Base-by-base conservation (phyloP, 345 rosid species). In the Hypericum perforatum region DNA sequence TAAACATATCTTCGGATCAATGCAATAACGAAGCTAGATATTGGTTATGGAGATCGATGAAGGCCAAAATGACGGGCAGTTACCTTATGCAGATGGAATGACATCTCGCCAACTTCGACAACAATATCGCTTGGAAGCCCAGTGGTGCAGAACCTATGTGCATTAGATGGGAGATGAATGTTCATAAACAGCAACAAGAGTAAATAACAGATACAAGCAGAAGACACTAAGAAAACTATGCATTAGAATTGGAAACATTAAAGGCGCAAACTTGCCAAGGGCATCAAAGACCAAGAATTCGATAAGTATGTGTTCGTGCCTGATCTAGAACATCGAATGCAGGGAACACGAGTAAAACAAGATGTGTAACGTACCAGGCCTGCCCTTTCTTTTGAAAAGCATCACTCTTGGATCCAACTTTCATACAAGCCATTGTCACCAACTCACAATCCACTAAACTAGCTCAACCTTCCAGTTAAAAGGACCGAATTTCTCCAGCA, bases 71-170 rank as follows among this genome's bases (percentile, higher is more conserved):
- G 32, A 22, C 1, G 16, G 37, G 52, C 4, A 4, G 32, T 56
- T 75, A 92, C 98, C 98, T 88, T 92, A 84, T 92, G 98, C 56
- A 92, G 95, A 76, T 88, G 98, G 59, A 88, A 92, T 57, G 95
- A 82, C 90, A 88, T 85, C 44, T 83, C 90, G 38, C 81, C 97
- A 64, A 85, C 98, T 77, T 92, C 89, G 63, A 92, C 86, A 44
- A 71, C 72, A 52, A 88, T 71, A 65, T 92, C 98, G 63, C 95
- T 88, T 5, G 95, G 97, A 66, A 92, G 98, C 62, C 94, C 98
- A 36, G 86, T 75, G 29, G 97, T 85, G 69, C 98, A 92, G 82
- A 92, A 88, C 98, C 98, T 92, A 36, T 40, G 53, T 7, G 15
- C 41, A 37, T 52, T 7, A 37, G 37, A 43, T 51, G 7, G 1